phyloP scores from a whole-genome alignment of 2,329 filamentous ascomycete species.

The Fusarium odoratissimum region DNA sequence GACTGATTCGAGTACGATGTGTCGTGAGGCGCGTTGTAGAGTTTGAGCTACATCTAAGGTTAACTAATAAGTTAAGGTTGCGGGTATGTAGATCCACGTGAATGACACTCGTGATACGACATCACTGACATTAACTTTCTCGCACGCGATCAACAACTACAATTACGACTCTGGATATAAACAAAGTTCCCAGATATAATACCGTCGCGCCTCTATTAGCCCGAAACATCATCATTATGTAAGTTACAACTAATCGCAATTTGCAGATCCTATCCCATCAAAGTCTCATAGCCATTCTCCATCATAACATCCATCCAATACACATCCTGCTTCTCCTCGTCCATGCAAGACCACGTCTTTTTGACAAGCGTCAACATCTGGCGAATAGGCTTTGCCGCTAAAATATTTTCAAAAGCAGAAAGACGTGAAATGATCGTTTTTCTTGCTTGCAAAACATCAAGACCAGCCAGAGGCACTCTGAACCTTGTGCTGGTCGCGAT shows the following conservation, averaged over 20 bases:
- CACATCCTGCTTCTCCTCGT: slow-evolving; percentile 52
- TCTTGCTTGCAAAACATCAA: slow-evolving; percentile 32
- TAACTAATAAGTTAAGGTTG: not conserved
- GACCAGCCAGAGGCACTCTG: not conserved
- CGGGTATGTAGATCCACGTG: not conserved
- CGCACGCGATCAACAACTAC: not conserved
- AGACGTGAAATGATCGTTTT: slow-evolving; percentile 30
- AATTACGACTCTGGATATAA: not conserved
- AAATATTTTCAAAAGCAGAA: slow-evolving; percentile 35
- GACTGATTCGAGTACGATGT: not conserved
- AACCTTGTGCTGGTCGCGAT: slow-evolving; percentile 35
- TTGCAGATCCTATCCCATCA: slow-evolving; percentile 38
- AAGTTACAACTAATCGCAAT: not conserved
- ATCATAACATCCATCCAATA: slow-evolving; percentile 59
- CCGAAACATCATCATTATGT: not conserved
- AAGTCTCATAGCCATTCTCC: slow-evolving; percentile 46
- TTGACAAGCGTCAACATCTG: slow-evolving; percentile 35
- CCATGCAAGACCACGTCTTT: slow-evolving; percentile 39
- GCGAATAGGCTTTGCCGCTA: slow-evolving; percentile 42
- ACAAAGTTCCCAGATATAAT: not conserved
- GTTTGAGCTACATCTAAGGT: not conserved
- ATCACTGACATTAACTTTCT: not conserved
- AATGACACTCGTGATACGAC: not conserved
- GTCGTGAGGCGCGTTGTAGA: not conserved
- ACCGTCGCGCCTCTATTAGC: not conserved